Conservation (phyloP, 1,139 yeast genomes). For the Eremothecium sinecaudum region DNA sequence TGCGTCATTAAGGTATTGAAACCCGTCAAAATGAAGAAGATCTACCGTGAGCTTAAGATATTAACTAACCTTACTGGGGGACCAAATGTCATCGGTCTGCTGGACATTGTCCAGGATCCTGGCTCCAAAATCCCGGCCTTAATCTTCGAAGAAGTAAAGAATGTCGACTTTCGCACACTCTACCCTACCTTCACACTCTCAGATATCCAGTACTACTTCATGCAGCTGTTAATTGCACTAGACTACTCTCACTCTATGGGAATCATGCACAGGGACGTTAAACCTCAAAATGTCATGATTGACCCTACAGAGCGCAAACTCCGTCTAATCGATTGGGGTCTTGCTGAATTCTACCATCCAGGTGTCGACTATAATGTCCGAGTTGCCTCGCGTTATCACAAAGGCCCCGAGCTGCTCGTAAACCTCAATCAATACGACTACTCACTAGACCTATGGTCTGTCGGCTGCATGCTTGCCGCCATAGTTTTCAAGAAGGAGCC, state of each 20-base stretch:
- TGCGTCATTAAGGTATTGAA: conserved; percentile 68
- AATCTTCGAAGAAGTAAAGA: conserved; percentile 60
- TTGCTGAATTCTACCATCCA: conserved; percentile 72
- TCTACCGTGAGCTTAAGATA: conserved; percentile 66
- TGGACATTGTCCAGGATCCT: conserved; percentile 70
- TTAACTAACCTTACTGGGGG: conserved; percentile 69
- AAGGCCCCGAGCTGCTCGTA: conserved; percentile 70
- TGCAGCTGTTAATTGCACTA: conserved; percentile 57
- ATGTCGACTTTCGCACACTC: conserved; percentile 61
- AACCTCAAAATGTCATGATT: conserved; percentile 79
- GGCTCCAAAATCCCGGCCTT: conserved; percentile 66
- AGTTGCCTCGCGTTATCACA: conserved; percentile 72
- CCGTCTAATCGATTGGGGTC: conserved; percentile 75
- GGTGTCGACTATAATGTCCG: conserved; percentile 74
- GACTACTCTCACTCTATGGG: conserved; percentile 79
- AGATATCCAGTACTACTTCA: conserved; percentile 64
- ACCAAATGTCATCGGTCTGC: conserved; percentile 56
- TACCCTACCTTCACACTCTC: conserved; percentile 55
- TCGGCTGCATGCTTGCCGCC: conserved; percentile 73
- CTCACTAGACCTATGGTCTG: conserved; percentile 72
- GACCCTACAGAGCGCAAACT: conserved; percentile 55
- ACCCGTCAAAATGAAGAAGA: conserved; percentile 73
- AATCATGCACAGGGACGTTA: conserved; percentile 74
- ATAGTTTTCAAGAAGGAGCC: conserved; percentile 71
- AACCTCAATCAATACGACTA: conserved; percentile 70